These are phyloP conservation scores for Quercus parvula DNA, from an alignment of 306 rosid species.

Conservation along the genomic window DNA sequence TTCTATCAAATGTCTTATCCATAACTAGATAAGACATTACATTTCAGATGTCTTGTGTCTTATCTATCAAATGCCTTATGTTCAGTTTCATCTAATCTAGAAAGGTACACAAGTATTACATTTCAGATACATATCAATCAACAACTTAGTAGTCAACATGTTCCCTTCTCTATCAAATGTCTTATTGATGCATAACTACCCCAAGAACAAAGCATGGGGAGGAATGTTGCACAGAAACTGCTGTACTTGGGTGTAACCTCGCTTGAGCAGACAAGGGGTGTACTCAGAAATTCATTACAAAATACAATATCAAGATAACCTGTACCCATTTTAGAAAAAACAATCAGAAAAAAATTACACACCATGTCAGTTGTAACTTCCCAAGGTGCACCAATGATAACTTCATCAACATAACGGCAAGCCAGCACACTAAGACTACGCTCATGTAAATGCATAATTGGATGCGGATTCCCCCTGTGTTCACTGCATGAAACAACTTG, in stretches of 20 bases:
- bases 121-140: not conserved
- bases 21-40: too few relatives aligned
- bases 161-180: not conserved
- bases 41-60: too few relatives aligned
- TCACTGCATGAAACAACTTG: constrained; percentile 48
- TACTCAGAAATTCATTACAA: constrained; percentile 7
- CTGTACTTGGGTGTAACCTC: not conserved
- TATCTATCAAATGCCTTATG: too few relatives aligned
- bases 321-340: constrained; percentile 2
- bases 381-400: constrained; percentile 97
- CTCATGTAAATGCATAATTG: constrained; percentile 93
- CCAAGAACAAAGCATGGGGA: constrained; percentile 8
- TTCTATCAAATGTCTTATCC: too few relatives aligned
- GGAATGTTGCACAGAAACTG: constrained; percentile 1
- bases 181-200: not conserved
- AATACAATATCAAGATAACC: not conserved
- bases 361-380: constrained; percentile 92
- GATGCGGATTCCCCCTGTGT: constrained; percentile 70
- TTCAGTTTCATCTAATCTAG: not conserved
- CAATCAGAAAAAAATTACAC: constrained; percentile 20
- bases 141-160: not conserved
- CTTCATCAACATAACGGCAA: constrained; percentile 92
- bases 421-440: constrained; percentile 97
- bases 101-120: not conserved
- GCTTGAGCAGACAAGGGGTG: not conserved